Base-by-base conservation (phyloP, 371 early-diverging fungal genomes). In the Apophysomyces sp. region DNA sequence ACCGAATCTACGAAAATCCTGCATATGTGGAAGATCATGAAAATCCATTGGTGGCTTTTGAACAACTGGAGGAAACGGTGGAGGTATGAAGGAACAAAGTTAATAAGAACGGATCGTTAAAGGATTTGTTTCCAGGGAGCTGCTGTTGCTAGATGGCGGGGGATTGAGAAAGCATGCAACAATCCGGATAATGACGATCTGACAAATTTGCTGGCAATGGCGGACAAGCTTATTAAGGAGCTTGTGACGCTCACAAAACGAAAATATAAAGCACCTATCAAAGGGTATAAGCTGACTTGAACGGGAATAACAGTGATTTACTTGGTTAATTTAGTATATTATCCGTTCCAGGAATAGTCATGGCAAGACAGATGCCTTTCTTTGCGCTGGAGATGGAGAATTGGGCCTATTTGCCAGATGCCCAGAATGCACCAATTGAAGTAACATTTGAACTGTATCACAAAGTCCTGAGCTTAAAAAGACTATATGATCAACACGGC, bases 321-420 rank as follows among this genome's bases (percentile, higher is more conserved):
- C 49, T 21, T n/a, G 21, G 40, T 24, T 44, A 65, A 2, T 27
- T 57, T 37, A 66, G 53, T 16, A 32, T 52, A 15, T 11, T 68
- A 3, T 66, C 68, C 9, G 30, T 78, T 44, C 60, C 66, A 2
- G 41, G 69, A 16, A 53, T 78, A 21, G 68, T 74, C 0, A 65
- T 78, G 65, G 63, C 62, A 44, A 68, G 65, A 40, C 73, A 74
- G 37, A 62, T 73, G 51, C 78, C 78, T 7, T 73, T 68, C 39
- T 75, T 71, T 60, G 71, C 73, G 8, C 40, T 75, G 31, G 75
- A 78, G 26, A 72, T 78, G 71, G 78, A 78, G 24, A 75, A 75
- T 31, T 69, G 72, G 66, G 58, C 68, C 13, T 39, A 55, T 51
- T 61, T 58, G 27, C 57, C 67, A 30, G 68, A 66, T 18, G 71